These are phyloP conservation scores for Chalciporus sp. DNA, from an alignment of 1,284 basidiomycete genomes.

Conservation along the genomic window DNA sequence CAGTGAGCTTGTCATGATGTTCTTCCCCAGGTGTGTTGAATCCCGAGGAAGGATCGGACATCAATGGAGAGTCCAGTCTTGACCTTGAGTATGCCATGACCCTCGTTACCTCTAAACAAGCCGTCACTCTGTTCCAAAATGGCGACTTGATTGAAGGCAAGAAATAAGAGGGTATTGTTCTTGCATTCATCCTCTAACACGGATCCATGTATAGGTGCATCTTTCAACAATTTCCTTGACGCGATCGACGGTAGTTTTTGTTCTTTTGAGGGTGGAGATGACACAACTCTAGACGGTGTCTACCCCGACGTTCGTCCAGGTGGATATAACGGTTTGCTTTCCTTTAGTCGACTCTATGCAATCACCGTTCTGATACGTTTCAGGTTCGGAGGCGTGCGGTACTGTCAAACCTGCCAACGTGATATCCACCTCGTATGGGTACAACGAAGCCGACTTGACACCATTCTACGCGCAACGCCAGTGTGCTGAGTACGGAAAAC, in stretches of 20 bases:
- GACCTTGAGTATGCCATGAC: conserved; percentile 55
- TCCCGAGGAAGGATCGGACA: conserved; percentile 36
- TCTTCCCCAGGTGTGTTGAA: conserved; percentile 23
- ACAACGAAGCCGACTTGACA: conserved; percentile 49
- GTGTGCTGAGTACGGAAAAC: conserved; percentile 57
- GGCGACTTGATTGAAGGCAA: conserved; percentile 46
- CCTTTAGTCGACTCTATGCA: no score
- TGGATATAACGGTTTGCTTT: conserved; percentile 38
- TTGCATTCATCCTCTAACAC: not conserved
- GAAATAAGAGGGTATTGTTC: conserved; percentile 1
- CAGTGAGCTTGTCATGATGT: no score
- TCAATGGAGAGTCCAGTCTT: conserved; percentile 58
- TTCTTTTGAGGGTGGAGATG: conserved; percentile 62
- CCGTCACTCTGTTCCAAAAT: conserved; percentile 49
- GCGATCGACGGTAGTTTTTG: conserved; percentile 56
- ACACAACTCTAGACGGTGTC: conserved; percentile 47
- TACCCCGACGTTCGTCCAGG: conserved; percentile 54
- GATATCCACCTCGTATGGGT: conserved; percentile 59
- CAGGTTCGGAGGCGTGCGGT: conserved; percentile 51
- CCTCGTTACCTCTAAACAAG: conserved; percentile 43
- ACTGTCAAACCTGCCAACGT: conserved; percentile 51
- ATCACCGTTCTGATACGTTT: not conserved
- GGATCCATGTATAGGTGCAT: conserved; percentile 36
- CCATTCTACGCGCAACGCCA: conserved; percentile 50
- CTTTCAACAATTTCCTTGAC: conserved; percentile 50